These are phyloP conservation scores for Hirschfeldia incana DNA, from an alignment of 345 rosid genomes.

Conservation along the genomic window DNA sequence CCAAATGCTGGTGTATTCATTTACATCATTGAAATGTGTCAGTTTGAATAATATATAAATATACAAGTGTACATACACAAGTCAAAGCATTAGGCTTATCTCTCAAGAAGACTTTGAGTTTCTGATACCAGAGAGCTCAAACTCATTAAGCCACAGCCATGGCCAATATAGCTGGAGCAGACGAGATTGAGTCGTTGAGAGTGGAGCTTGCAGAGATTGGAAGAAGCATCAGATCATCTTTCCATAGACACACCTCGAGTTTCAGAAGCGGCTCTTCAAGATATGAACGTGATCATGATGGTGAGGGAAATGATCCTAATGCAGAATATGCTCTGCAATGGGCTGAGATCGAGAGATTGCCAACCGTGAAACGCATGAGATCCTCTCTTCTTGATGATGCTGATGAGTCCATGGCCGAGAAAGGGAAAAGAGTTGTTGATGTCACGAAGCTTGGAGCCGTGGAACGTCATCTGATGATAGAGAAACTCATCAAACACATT, in stretches of 20 bases:
- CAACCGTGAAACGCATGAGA: slow-evolving; percentile 60
- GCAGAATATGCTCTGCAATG: slow-evolving; percentile 57
- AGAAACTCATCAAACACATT: slow-evolving; percentile 71
- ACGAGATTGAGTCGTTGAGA: slow-evolving; percentile 67
- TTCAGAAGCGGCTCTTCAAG: slow-evolving; percentile 45
- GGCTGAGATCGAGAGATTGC: slow-evolving; percentile 80
- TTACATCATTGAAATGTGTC: no score
- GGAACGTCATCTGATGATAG: slow-evolving; percentile 59
- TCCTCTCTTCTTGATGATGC: slow-evolving; percentile 51
- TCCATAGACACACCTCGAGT: slow-evolving; percentile 48
- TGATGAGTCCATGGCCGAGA: slow-evolving; percentile 21
- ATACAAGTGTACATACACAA: background rate
- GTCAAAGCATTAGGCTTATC: slow-evolving; percentile 17
- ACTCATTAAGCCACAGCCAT: slow-evolving; percentile 36
- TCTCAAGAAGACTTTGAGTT: slow-evolving; percentile 12
- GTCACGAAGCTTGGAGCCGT: slow-evolving; percentile 60
- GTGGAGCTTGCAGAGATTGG: slow-evolving; percentile 63
- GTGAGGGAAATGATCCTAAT: slow-evolving; percentile 31
- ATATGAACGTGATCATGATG: slow-evolving; percentile 34
- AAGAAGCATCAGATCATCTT: slow-evolving; percentile 70
- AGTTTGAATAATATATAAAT: background rate
- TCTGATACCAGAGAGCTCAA: slow-evolving; percentile 15
- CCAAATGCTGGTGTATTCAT: no score
- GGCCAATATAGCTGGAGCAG: slow-evolving; percentile 56
- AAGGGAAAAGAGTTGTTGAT: slow-evolving; percentile 51